Base-by-base conservation (phyloP, 73 alveolate species). In the Paramecium pentaurelia region DNA sequence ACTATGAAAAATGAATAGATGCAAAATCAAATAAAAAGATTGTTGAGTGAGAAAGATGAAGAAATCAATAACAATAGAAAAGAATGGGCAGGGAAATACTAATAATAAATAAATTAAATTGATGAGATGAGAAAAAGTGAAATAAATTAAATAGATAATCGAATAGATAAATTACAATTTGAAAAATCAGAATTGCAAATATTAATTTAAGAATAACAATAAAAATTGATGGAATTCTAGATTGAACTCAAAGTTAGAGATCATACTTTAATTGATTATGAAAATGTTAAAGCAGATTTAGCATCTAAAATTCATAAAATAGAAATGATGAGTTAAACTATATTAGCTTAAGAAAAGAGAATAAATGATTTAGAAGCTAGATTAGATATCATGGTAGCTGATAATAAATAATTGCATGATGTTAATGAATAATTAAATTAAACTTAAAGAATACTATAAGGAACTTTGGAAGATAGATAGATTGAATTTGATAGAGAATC, bases 311-410 rank as follows among this genome's bases (percentile, higher is more conserved):
- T 80, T 0, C 44, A 27, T 6, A 80, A 7, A 25, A 80, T 80
- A 20, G 91, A 80, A 49, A 42, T 45, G 45, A 45, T 45, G 75
- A 80, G 71, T 80, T 12, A 80, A 80, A 80, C 91, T 6, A 80
- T 80, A 22, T 44, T 32, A 27, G 12, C 47, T 5, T 49, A 80
- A 36, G 91, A 80, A 18, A 27, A 42, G 14, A 80, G 91, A 49
- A 47, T 80, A 38, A 49, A 47, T 40, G 75, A 80, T 44, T 80
- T 80, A 28, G 91, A 80, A 49, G 7, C 3, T 14, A 80, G 91
- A 80, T 49, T 80, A 25, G 91, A 80, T 27, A 80, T 80, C 1
- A 80, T 80, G 91, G 91, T 80, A 8, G 91, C 77, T 20, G 91
- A 80, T 80, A 80, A 80, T 47, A 80, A 40, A 28, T 80, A 80